phyloP scores from a whole-genome alignment of 768 basidiomycete species.

The Suillus paluster region DNA sequence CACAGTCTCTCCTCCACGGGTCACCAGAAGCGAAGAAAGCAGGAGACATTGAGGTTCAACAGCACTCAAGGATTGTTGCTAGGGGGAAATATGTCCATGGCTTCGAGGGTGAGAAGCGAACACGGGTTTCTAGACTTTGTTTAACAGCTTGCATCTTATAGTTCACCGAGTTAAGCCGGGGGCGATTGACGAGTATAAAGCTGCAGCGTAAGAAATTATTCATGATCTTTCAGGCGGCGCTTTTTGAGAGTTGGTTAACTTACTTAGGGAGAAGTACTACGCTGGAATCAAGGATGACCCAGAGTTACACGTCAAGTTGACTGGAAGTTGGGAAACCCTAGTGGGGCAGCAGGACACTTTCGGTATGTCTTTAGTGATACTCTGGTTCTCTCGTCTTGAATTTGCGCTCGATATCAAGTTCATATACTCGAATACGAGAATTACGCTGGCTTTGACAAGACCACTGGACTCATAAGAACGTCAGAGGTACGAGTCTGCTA shows the following conservation, averaged over 20 bases:
- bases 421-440: conserved; percentile 95
- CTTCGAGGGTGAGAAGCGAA: conserved; percentile 65
- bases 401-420: conserved; percentile 33
- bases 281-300: conserved; percentile 75
- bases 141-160: conserved; percentile 35
- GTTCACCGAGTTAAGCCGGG: conserved; percentile 88
- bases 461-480: conserved; percentile 60
- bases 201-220: conserved; percentile 69
- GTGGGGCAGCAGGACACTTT: conserved; percentile 92
- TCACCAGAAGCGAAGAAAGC: conserved; percentile 87
- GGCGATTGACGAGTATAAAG: conserved; percentile 81
- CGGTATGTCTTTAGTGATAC: conserved; percentile 38
- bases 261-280: conserved; percentile 79
- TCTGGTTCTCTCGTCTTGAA: neutral
- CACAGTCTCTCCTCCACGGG: conserved; percentile 89
- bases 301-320: conserved; percentile 81
- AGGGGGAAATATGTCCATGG: conserved; percentile 94
- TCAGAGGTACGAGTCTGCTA: conserved; percentile 55
- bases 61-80: conserved; percentile 89
- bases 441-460: conserved; percentile 86
- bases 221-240: conserved; percentile 6
- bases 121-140: conserved; percentile 1
- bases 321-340: conserved; percentile 91
- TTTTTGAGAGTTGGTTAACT: conserved; percentile 14
- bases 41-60: conserved; percentile 73